Evolutionary conservation across 148 eudicot species (phyloP).

Genomic region (Chenopodium suecicum): DNA sequence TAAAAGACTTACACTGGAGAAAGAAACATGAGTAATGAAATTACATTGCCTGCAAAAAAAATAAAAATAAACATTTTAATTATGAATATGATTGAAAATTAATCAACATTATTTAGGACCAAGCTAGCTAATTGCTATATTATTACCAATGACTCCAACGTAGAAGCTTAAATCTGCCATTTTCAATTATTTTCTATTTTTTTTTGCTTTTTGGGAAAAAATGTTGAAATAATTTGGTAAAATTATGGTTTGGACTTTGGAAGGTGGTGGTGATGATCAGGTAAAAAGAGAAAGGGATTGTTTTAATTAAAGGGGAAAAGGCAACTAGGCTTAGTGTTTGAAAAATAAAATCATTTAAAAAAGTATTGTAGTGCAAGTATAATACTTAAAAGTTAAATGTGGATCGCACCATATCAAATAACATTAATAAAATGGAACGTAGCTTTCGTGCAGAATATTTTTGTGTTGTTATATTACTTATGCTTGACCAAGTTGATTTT

Average conservation of each 20-base stretch:
- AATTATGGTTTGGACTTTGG: no score
- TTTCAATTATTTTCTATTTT: neutral
- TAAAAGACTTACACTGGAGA: conserved; percentile 27
- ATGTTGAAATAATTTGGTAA: no score
- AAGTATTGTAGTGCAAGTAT: no score
- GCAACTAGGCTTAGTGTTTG: no score
- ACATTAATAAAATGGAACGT: neutral
- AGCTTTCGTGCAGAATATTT: neutral
- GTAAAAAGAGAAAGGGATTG: neutral
- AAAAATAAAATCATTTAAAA: no score
- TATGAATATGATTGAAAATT: no score
- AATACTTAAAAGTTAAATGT: no score
- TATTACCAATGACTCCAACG: conserved; percentile 23
- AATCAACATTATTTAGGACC: no score
- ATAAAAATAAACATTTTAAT: neutral
- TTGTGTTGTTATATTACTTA: neutral
- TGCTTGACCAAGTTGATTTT: neutral
- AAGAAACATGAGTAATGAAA: conserved; percentile 35
- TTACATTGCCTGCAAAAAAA: conserved; percentile 25
- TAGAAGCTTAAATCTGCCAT: conserved; percentile 27
- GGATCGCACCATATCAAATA: neutral
- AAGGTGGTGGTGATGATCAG: neutral
- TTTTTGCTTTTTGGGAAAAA: neutral
- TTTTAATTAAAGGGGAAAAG: no score
- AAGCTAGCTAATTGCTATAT: no score